Percentiles rank a stretch among this genome's conserved stretches.
Evolutionary conservation across 176 grass and related monocot genomes (phyloP).

Genomic region (Saccharum officinarum): DNA sequence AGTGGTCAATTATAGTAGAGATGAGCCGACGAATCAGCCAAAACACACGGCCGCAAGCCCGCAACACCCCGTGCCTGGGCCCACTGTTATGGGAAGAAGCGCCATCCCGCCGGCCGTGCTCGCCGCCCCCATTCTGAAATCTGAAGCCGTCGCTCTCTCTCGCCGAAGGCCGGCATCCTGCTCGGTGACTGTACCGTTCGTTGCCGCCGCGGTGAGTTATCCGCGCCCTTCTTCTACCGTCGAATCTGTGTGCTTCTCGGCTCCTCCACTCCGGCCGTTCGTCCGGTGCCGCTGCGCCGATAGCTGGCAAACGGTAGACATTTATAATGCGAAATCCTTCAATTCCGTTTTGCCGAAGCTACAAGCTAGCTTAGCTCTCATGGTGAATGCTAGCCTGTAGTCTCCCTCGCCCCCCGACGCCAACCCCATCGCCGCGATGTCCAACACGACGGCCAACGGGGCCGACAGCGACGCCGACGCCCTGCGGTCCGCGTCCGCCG

Average conservation of each 20-base stretch:
- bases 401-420: neutral
- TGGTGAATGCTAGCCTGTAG: neutral
- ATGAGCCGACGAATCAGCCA: too few species aligned
- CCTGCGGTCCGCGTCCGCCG: neutral
- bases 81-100: neutral
- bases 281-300: neutral
- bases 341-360: neutral
- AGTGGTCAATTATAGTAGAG: too few species aligned
- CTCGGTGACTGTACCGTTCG: neutral
- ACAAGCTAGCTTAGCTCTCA: neutral
- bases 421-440: neutral
- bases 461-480: too few species aligned
- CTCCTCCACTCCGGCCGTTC: neutral
- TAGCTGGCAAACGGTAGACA: neutral
- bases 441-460: neutral
- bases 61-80: neutral
- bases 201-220: constrained; percentile 3
- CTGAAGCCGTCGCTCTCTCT: neutral
- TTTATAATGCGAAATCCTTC: neutral
- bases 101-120: neutral
- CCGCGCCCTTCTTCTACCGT: neutral
- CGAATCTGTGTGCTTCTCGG: neutral
- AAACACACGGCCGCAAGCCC: too few species aligned
- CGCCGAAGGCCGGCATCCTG: neutral
- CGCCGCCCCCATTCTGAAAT: neutral